Conservation (phyloP, 2,329 filamentous ascomycete genomes). For the Penicillium sp. region DNA sequence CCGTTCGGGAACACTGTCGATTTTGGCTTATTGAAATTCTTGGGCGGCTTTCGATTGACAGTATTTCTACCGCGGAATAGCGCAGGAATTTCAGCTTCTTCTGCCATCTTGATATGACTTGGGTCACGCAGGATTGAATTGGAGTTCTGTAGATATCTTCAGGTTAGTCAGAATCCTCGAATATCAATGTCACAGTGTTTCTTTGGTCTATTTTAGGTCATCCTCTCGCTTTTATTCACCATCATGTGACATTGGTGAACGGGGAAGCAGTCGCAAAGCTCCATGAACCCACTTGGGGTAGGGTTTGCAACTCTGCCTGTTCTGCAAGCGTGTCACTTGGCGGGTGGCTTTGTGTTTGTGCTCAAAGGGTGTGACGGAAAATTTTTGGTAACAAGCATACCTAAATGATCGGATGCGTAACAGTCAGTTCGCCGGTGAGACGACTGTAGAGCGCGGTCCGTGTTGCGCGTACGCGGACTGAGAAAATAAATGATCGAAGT, state of each 20-base stretch:
- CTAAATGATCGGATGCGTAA: neutral
- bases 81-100: neutral
- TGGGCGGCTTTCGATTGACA: neutral
- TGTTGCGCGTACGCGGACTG: neutral
- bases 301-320: neutral
- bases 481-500: neutral
- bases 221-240: neutral
- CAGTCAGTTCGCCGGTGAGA: neutral
- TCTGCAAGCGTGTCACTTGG: neutral
- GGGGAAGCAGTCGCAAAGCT: neutral
- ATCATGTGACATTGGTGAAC: neutral
- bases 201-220: neutral
- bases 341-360: neutral
- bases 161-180: neutral
- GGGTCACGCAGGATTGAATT: neutral
- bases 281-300: neutral
- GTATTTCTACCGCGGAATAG: neutral
- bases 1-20: neutral
- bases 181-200: neutral
- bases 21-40: neutral
- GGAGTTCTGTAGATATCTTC: neutral
- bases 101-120: neutral
- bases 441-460: neutral
- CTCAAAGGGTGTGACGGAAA: neutral
- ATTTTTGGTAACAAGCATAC: neutral